Percentiles rank a stretch among this genome's conserved stretches.
These are phyloP conservation scores for Ogataea dorogensis DNA, from an alignment of 805 yeast genomes.

Conservation along the genomic window DNA sequence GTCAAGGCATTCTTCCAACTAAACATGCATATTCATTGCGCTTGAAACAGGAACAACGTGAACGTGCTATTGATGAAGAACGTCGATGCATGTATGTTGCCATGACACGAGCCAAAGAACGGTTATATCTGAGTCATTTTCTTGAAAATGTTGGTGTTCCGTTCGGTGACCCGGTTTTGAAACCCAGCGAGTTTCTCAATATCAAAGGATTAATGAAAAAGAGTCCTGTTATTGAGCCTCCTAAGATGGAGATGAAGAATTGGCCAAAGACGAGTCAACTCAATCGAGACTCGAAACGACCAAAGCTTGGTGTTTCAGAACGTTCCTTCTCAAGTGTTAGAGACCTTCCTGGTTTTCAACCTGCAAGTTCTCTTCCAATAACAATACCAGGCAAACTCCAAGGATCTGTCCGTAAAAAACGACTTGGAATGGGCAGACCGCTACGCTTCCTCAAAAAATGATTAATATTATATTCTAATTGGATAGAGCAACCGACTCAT, in stretches of 20 bases:
- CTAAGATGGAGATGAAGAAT: neutral
- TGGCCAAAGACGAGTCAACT: neutral
- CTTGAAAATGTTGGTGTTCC: constrained; percentile 18
- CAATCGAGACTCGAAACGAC: neutral
- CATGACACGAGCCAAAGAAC: constrained; percentile 72
- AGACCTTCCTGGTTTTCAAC: constrained; percentile 2
- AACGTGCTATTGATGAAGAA: constrained; percentile 51
- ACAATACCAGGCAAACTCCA: neutral
- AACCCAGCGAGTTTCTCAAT: constrained; percentile 13
- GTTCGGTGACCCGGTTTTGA: constrained; percentile 12
- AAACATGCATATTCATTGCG: constrained; percentile 45
- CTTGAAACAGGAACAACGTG: constrained; percentile 16
- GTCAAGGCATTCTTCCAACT: constrained; percentile 67
- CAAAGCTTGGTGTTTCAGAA: too few species aligned
- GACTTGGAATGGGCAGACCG: constrained; percentile 32
- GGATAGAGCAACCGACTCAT: constrained; percentile 26
- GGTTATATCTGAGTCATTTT: constrained; percentile 26
- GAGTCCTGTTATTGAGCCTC: neutral
- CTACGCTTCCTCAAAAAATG: constrained; percentile 17
- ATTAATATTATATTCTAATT: constrained; percentile 17
- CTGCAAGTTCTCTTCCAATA: constrained; percentile 1
- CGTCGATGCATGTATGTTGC: constrained; percentile 87
- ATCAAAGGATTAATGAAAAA: constrained; percentile 7
- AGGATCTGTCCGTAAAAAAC: constrained; percentile 10
- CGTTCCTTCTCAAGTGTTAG: too few species aligned